Evolutionary conservation across 768 basidiomycete species (phyloP).

Genomic region (Amanita fuliginea): DNA sequence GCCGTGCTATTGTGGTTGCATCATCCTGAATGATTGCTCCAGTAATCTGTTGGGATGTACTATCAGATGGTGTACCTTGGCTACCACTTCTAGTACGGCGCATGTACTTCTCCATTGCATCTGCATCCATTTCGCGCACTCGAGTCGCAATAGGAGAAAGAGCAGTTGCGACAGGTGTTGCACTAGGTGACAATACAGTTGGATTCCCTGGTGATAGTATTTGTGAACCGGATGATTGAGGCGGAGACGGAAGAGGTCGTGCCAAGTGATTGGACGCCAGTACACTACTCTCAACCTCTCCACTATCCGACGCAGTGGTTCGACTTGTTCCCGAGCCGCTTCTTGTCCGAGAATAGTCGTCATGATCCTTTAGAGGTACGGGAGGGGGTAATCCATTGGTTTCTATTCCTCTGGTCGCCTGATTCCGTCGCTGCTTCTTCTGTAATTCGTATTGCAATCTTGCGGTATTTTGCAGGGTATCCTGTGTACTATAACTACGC

Average conservation of each 20-base stretch:
- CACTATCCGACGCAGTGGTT: slow-evolving; percentile 66
- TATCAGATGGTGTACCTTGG: slow-evolving; percentile 60
- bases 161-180: slow-evolving; percentile 30
- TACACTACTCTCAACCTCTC: slow-evolving; percentile 41
- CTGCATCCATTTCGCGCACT: slow-evolving; percentile 76
- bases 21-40: slow-evolving; percentile 47
- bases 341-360: slow-evolving; percentile 46
- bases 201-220: slow-evolving; percentile 20
- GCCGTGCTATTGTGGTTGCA: slow-evolving; percentile 33
- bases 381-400: slow-evolving; percentile 36
- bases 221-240: slow-evolving; percentile 34
- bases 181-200: slow-evolving; percentile 21
- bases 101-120: slow-evolving; percentile 82
- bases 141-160: slow-evolving; percentile 72
- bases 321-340: slow-evolving; percentile 77
- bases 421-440: slow-evolving; percentile 61
- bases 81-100: slow-evolving; percentile 77
- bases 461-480: slow-evolving; percentile 73
- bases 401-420: slow-evolving; percentile 56
- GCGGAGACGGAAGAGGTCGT: slow-evolving; percentile 47
- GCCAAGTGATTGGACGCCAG: slow-evolving; percentile 39
- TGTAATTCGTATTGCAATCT: slow-evolving; percentile 71
- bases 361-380: slow-evolving; percentile 33
- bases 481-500: slow-evolving; percentile 57
- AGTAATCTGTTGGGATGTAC: slow-evolving; percentile 49